Evolutionary conservation across 164 flowering plant species (phyloP).

Genomic region (Malania oleifera): DNA sequence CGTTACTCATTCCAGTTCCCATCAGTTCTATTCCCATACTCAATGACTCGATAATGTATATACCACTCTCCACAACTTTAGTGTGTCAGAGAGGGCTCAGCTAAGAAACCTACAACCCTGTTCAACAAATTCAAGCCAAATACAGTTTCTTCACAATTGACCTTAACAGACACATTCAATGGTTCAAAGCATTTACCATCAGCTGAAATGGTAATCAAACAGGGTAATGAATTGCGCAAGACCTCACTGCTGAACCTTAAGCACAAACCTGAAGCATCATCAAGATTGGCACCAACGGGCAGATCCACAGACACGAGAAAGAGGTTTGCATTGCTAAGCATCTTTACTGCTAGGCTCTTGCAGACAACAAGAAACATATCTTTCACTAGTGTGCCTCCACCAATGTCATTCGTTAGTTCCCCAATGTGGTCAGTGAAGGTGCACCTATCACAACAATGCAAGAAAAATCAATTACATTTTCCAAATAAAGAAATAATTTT

Average conservation of each 20-base stretch:
- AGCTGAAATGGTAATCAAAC: slow-evolving; percentile 55
- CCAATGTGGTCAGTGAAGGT: slow-evolving; percentile 63
- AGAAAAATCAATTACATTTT: slow-evolving; percentile 1
- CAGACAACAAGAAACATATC: slow-evolving; percentile 74
- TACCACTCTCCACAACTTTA: too few species aligned
- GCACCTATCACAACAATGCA: slow-evolving; percentile 51
- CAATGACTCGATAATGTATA: too few species aligned
- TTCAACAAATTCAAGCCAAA: slow-evolving; percentile 91
- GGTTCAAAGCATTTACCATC: slow-evolving; percentile 84
- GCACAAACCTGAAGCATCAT: slow-evolving; percentile 79
- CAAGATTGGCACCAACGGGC: slow-evolving; percentile 61
- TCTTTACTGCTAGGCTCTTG: slow-evolving; percentile 62
- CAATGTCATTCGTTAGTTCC: slow-evolving; percentile 35
- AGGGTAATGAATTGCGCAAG: slow-evolving; percentile 65
- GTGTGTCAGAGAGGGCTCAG: slow-evolving; percentile 29
- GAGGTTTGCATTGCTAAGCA: slow-evolving; percentile 74
- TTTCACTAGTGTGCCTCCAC: slow-evolving; percentile 22
- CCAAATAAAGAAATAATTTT: too few species aligned
- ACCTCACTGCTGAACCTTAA: slow-evolving; percentile 81
- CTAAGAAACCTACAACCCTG: slow-evolving; percentile 60
- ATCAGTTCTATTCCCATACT: background rate
- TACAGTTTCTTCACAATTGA: slow-evolving; percentile 91
- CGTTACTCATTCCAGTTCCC: background rate
- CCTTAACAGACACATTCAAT: slow-evolving; percentile 50
- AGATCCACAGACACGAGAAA: slow-evolving; percentile 70